phyloP scores from a whole-genome alignment of 495 filamentous ascomycete species.

The Aspergillus ostianus region DNA sequence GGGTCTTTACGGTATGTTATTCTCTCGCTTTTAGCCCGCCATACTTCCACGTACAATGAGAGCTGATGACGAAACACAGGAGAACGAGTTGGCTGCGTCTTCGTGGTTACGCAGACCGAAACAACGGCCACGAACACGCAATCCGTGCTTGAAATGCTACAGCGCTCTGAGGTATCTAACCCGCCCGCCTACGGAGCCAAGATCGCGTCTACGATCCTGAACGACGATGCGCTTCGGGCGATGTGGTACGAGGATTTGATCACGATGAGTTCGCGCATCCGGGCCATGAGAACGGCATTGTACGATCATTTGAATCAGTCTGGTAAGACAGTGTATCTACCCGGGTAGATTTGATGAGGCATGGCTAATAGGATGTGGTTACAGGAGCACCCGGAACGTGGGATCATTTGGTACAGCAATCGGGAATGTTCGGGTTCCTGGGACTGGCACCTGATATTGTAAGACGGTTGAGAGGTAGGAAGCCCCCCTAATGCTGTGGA shows the following conservation, averaged over 20 bases:
- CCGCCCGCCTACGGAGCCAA: conserved; percentile 40
- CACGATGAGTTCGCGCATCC: conserved; percentile 39
- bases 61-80: conserved; percentile 15
- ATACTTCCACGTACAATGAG: background rate
- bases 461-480: conserved; percentile 28
- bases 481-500: background rate
- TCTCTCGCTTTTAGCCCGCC: background rate
- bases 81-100: conserved; percentile 29
- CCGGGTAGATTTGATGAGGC: background rate
- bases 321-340: conserved; percentile 14
- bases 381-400: conserved; percentile 34
- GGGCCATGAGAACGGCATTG: conserved; percentile 31
- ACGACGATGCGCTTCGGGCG: conserved; percentile 18
- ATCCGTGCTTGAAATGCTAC: conserved; percentile 32
- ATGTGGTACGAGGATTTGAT: conserved; percentile 41
- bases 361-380: background rate
- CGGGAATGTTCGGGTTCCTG: conserved; percentile 45
- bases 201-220: conserved; percentile 35
- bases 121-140: conserved; percentile 23
- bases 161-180: conserved; percentile 41
- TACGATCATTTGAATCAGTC: conserved; percentile 22
- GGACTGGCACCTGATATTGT: conserved; percentile 30
- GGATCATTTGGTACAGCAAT: conserved; percentile 35
- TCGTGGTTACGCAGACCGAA: conserved; percentile 13
- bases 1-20: conserved; percentile 41